Conservation (phyloP, 2,329 filamentous ascomycete genomes). For the Hypoxylon sp. region DNA sequence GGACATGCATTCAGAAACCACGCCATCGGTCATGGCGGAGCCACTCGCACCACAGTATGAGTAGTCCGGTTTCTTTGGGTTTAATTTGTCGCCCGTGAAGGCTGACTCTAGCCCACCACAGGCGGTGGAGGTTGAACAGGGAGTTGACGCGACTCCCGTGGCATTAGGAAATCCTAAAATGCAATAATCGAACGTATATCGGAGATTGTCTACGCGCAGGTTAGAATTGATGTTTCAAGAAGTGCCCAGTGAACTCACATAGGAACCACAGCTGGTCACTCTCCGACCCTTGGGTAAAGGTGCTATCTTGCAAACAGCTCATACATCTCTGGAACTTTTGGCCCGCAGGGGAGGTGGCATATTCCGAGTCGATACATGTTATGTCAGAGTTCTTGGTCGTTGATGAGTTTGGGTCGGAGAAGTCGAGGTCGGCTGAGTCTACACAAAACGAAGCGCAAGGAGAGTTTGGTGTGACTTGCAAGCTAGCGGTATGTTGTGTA, state of each 20-base stretch:
- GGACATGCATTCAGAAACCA: conserved; percentile 60
- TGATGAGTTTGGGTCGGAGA: conserved; percentile 63
- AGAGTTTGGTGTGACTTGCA: conserved; percentile 69
- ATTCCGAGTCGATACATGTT: conserved; percentile 63
- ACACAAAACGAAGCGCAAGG: conserved; percentile 67
- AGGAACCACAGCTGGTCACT: conserved; percentile 70
- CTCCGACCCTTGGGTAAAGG: conserved; percentile 62
- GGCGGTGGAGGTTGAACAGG: conserved; percentile 66
- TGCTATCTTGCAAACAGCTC: conserved; percentile 67
- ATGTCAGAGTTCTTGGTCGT: conserved; percentile 63
- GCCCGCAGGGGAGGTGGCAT: conserved; percentile 57
- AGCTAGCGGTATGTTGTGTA: conserved; percentile 45
- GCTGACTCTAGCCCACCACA: conserved; percentile 63
- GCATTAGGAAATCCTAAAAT: conserved; percentile 67
- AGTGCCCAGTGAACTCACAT: conserved; percentile 59
- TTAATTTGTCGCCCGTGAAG: conserved; percentile 59
- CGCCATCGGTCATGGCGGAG: conserved; percentile 54
- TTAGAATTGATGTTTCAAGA: conserved; percentile 30
- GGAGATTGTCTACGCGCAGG: conserved; percentile 63
- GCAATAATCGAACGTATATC: conserved; percentile 67
- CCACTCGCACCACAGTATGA: conserved; percentile 63
- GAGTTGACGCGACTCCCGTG: conserved; percentile 60
- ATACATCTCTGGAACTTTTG: conserved; percentile 66
- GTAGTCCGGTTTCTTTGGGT: conserved; percentile 57
- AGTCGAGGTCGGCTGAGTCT: conserved; percentile 59